Percentiles rank a stretch among this genome's conserved stretches.
Conservation (phyloP, 805 yeast species). For the Starmera dryadoides region DNA sequence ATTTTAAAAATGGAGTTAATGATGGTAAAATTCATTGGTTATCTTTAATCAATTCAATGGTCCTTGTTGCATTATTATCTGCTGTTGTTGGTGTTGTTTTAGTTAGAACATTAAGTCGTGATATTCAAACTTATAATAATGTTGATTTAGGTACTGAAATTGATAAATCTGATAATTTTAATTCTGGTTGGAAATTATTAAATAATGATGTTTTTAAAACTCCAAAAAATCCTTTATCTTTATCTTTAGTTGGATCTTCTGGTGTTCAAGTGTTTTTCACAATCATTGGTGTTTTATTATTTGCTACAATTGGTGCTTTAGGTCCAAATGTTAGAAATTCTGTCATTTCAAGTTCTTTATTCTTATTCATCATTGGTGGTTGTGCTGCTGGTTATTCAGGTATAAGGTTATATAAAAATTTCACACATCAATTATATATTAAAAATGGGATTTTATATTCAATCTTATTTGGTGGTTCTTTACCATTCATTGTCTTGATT, state of each 20-base stretch:
- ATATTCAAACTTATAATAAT: slow-evolving; percentile 31
- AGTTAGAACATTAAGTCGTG: slow-evolving; percentile 45
- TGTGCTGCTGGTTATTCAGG: slow-evolving; percentile 70
- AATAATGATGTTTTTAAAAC: slow-evolving; percentile 44
- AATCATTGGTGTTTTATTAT: slow-evolving; percentile 49
- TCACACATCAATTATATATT: slow-evolving; percentile 28
- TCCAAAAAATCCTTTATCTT: slow-evolving; percentile 40
- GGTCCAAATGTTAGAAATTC: slow-evolving; percentile 66
- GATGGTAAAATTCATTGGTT: slow-evolving; percentile 66
- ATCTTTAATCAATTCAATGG: slow-evolving; percentile 64
- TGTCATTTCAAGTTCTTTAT: slow-evolving; percentile 50
- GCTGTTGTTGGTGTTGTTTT: slow-evolving; percentile 60
- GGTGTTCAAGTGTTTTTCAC: slow-evolving; percentile 72
- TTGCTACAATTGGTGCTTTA: slow-evolving; percentile 51
- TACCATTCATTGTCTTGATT: slow-evolving; percentile 40
- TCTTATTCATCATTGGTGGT: slow-evolving; percentile 62
- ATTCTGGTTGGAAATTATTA: slow-evolving; percentile 47
- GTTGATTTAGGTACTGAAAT: slow-evolving; percentile 15
- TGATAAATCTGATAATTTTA: slow-evolving; percentile 19
- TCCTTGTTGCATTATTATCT: slow-evolving; percentile 54
- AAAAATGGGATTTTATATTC: slow-evolving; percentile 19
- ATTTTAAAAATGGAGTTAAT: slow-evolving; percentile 46
- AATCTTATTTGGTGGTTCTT: slow-evolving; percentile 38
- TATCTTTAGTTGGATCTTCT: slow-evolving; percentile 57
- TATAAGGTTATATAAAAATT: slow-evolving; percentile 50